Evolutionary conservation across 805 yeast genomes (phyloP).

Genomic region (Candida chauliodis): DNA sequence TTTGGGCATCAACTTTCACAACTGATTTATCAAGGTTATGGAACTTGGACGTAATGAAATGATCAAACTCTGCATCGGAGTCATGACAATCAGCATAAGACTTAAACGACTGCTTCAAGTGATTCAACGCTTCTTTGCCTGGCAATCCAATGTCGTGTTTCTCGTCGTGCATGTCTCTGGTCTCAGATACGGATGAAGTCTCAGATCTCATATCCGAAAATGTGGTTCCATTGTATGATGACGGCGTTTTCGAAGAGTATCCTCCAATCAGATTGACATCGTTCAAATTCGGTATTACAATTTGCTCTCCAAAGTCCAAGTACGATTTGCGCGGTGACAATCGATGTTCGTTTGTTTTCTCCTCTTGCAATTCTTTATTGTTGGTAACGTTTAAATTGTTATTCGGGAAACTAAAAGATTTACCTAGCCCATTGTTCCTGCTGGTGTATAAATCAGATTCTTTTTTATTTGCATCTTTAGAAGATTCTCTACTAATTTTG

Average conservation of each 20-base stretch:
- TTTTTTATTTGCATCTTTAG: neutral
- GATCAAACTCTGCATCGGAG: conserved; percentile 21
- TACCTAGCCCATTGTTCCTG: conserved; percentile 32
- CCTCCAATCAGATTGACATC: conserved; percentile 16
- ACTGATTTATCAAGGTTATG: conserved; percentile 22
- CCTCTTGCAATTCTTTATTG: conserved; percentile 14
- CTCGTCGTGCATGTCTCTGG: conserved; percentile 12
- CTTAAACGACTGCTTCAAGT: conserved; percentile 24
- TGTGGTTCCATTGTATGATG: conserved; percentile 20
- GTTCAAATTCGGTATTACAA: conserved; percentile 39
- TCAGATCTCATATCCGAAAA: conserved; percentile 25
- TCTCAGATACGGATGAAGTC: conserved; percentile 14
- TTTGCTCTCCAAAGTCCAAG: conserved; percentile 26
- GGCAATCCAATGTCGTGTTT: conserved; percentile 25
- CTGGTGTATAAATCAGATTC: conserved; percentile 16
- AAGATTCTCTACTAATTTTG: conserved; percentile 8
- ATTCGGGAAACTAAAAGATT: conserved; percentile 37
- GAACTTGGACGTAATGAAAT: conserved; percentile 3
- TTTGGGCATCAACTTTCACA: neutral
- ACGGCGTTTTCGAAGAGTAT: conserved; percentile 11
- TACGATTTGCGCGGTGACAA: conserved; percentile 17
- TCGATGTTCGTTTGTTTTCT: conserved; percentile 13
- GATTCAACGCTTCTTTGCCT: conserved; percentile 26
- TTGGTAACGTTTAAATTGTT: conserved; percentile 31
- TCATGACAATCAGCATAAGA: conserved; percentile 20